Evolutionary conservation across 495 filamentous ascomycete genomes (phyloP).

Genomic region (Hypoxylon fuscum): DNA sequence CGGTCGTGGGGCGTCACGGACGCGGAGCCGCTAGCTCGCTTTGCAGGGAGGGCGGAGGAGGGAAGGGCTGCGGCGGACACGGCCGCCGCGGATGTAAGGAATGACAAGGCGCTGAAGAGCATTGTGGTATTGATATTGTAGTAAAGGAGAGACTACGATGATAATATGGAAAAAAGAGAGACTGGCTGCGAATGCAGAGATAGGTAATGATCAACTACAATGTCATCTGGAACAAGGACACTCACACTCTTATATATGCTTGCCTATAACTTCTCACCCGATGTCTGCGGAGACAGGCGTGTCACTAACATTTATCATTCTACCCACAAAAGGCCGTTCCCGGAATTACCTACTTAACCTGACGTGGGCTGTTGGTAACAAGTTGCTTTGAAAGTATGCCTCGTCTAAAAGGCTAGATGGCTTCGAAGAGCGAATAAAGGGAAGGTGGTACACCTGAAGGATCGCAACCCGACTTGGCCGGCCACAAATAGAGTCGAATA

Average conservation of each 20-base stretch:
- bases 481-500: background rate
- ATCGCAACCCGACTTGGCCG: conserved; percentile 1
- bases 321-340: background rate
- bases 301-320: background rate
- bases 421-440: conserved; percentile 10
- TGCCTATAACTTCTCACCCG: background rate
- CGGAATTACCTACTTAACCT: conserved; percentile 2
- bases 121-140: conserved; percentile 1
- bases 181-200: conserved; percentile 12
- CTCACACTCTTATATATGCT: conserved; percentile 14
- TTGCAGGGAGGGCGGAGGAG: background rate
- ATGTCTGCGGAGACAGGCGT: background rate
- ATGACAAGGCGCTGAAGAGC: conserved; percentile 30
- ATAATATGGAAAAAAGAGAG: conserved; percentile 11
- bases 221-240: conserved; percentile 3
- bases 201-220: conserved; percentile 1
- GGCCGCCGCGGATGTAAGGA: conserved; percentile 27
- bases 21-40: conserved; percentile 25
- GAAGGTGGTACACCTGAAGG: conserved; percentile 26
- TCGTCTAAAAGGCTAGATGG: background rate
- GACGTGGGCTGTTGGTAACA: conserved; percentile 1
- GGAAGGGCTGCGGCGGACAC: conserved; percentile 22
- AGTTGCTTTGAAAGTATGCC: background rate
- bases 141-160: background rate
- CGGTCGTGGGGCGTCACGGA: conserved; percentile 44